Percentiles rank a stretch among this genome's conserved stretches.
Evolutionary conservation across 2,329 filamentous ascomycete genomes (phyloP).

Genomic region (Didymella lethalis): DNA sequence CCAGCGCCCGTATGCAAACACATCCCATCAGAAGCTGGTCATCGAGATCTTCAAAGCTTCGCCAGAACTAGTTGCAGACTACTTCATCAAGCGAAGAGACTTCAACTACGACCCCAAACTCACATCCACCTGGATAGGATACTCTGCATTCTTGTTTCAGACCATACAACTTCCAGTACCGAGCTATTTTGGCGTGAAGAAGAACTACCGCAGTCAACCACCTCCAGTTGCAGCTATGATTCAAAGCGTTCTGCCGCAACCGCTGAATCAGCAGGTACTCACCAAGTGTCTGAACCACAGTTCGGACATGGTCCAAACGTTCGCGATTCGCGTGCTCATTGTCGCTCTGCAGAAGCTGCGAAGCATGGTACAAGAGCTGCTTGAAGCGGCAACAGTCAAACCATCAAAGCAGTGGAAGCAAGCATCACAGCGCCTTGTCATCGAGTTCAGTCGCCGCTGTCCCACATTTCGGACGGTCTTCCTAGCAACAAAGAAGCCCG

Average conservation of each 20-base stretch:
- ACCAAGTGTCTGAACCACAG: slow-evolving; percentile 80
- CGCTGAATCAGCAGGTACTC: slow-evolving; percentile 80
- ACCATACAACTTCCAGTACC: slow-evolving; percentile 79
- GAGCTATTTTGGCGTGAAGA: slow-evolving; percentile 71
- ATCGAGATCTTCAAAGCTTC: slow-evolving; percentile 79
- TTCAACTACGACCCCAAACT: slow-evolving; percentile 92
- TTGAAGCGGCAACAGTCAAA: slow-evolving; percentile 51
- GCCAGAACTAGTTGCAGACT: slow-evolving; percentile 87
- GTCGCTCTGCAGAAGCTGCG: slow-evolving; percentile 81
- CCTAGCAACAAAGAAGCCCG: slow-evolving; percentile 73
- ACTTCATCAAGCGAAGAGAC: slow-evolving; percentile 77
- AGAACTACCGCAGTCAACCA: slow-evolving; percentile 70
- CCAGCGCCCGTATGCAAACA: slow-evolving; percentile 82
- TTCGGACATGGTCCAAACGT: slow-evolving; percentile 81
- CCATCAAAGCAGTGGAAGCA: slow-evolving; percentile 70
- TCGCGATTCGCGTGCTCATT: slow-evolving; percentile 80
- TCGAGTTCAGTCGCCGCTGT: slow-evolving; percentile 79
- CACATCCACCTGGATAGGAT: slow-evolving; percentile 93
- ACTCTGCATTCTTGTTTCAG: slow-evolving; percentile 86
- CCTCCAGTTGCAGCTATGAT: slow-evolving; percentile 81
- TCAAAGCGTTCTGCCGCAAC: slow-evolving; percentile 85
- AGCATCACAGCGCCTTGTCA: slow-evolving; percentile 70
- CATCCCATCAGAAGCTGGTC: slow-evolving; percentile 81
- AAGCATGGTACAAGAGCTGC: slow-evolving; percentile 68
- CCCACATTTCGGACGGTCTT: slow-evolving; percentile 85